Evolutionary conservation across 202 grass and related monocot species (phyloP).

Genomic region (Musa balbisiana): DNA sequence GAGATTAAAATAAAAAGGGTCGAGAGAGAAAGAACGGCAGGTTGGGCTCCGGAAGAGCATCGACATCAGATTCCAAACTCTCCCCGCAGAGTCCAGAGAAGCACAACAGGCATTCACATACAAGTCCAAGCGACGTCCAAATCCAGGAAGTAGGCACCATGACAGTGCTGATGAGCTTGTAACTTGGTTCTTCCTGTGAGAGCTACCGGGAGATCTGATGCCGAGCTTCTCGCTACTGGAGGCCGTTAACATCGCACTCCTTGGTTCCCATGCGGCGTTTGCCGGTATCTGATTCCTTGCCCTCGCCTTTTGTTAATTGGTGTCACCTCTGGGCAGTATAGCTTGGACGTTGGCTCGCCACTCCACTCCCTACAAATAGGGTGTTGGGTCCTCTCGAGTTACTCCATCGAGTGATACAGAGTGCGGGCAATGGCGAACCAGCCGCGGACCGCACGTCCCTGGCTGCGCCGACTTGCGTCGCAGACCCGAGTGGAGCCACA

Average conservation of each 20-base stretch:
- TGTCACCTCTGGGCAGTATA: not conserved
- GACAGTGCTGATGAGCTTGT: too few species aligned
- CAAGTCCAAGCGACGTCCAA: too few species aligned
- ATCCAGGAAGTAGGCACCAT: too few species aligned
- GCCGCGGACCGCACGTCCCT: conserved; percentile 18
- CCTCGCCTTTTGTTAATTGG: conserved; percentile 7
- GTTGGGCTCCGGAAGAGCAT: too few species aligned
- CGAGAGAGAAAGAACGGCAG: too few species aligned
- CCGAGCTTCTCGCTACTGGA: conserved; percentile 21
- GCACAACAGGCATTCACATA: not conserved
- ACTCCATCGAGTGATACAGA: not conserved
- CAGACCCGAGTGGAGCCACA: not conserved
- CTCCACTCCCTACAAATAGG: conserved; percentile 31
- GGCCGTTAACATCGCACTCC: conserved; percentile 23
- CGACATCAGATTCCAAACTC: not conserved
- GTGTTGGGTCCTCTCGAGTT: not conserved
- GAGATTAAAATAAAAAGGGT: too few species aligned
- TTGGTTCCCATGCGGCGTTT: not conserved
- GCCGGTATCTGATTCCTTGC: conserved; percentile 40
- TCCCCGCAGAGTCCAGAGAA: not conserved
- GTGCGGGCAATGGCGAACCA: conserved; percentile 25
- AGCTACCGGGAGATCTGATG: conserved; percentile 19
- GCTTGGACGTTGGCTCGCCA: not conserved
- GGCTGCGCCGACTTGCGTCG: conserved; percentile 33
- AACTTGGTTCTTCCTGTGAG: too few species aligned